Evolutionary conservation across 2,329 filamentous ascomycete genomes (phyloP), one percentile per base, ranked within the genome.

Genomic region (Calonectria hongkongensis): DNA sequence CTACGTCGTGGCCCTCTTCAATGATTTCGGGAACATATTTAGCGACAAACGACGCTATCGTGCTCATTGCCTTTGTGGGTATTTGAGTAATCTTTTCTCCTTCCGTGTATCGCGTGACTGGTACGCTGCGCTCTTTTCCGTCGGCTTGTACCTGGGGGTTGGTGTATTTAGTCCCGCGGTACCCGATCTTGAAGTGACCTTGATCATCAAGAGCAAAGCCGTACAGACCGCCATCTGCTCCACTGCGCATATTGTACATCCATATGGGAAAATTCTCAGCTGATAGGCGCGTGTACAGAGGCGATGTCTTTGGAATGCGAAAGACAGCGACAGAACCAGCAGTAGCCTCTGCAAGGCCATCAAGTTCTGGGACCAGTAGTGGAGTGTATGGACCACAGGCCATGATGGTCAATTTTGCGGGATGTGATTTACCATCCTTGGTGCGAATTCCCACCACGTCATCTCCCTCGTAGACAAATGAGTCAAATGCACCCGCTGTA

Each of bases 141-240:
- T 87, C 84, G 0, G 70, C n/a, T 33, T 85, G 84, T 0, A 65
- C 21, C 27, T 81, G 72, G 0, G 85, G 86, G 71, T 89, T 88
- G 2, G 87, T 87, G 75, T 84, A 88, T 77, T 90, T 90, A 0
- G 83, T 88, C 1, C 86, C 87, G 1, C 88, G 84, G 71, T 86
- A 91, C 2, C 86, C 89, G 70, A 88, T 84, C 75, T 89, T 89
- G 64, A 89, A 75, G n/a, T 84, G 76, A 0, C 88, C 85, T 3
- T 85, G 74, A 10, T 85, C 80, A 27, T 85, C 84, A 0, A 84
- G 77, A 0, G 88, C 84, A 56, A 90, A 88, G 18, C 88, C 88
- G 73, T 89, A 88, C 0, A 89, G 80, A 1, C 86, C 87, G 0
- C 85, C 86, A 28, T 69, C 54, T 3, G 62, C 41, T 15, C 77